Percentiles rank a stretch among this genome's conserved stretches.
These are phyloP conservation scores for Aspergillus ruber DNA, from an alignment of 2,329 filamentous ascomycete species.

Conservation along the genomic window DNA sequence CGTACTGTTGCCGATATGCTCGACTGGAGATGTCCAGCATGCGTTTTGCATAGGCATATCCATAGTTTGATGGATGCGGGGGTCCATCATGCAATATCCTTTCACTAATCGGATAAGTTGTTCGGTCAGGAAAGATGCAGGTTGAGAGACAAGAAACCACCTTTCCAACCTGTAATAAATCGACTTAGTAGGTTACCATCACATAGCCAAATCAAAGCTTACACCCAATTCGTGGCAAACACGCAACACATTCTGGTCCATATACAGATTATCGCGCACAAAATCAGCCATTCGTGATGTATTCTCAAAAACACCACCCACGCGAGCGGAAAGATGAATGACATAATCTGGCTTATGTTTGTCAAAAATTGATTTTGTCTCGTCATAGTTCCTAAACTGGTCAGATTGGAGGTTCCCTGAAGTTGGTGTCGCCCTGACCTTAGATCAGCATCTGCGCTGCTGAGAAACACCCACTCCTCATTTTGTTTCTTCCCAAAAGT, in stretches of 20 bases:
- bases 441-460: neutral
- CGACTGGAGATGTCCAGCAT: conserved; percentile 1
- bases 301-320: neutral
- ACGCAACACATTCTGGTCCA: conserved; percentile 1
- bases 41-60: conserved; percentile 1
- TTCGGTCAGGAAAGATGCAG: neutral
- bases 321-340: neutral
- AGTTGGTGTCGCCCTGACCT: neutral
- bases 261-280: neutral
- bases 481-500: neutral
- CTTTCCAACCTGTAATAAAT: neutral
- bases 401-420: neutral
- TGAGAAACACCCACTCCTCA: conserved; percentile 1
- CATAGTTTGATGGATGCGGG: conserved; percentile 1
- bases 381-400: neutral
- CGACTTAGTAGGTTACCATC: neutral
- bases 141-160: conserved; percentile 1
- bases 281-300: neutral
- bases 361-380: neutral
- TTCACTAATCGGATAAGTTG: neutral
- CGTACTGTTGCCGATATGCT: neutral
- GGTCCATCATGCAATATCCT: neutral
- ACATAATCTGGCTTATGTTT: neutral
- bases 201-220: neutral
- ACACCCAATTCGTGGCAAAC: neutral